phyloP scores from a whole-genome alignment of 2,329 filamentous ascomycete species.

The Xylariomycetidae sp. region DNA sequence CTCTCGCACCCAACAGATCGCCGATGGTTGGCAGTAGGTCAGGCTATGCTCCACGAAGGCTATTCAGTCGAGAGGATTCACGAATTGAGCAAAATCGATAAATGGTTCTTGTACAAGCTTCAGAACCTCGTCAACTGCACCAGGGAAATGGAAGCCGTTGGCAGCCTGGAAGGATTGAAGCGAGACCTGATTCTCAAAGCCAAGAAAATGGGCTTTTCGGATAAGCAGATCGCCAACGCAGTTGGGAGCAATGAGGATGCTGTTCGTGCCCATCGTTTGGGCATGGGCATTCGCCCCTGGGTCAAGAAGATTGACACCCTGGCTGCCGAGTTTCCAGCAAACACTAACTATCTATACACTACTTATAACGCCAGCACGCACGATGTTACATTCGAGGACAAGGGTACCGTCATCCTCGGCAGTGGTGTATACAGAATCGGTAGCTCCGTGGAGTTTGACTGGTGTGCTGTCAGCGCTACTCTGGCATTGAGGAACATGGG shows the following conservation, averaged over 20 bases:
- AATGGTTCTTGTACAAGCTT: conserved; percentile 98
- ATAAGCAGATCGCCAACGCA: conserved; percentile 86
- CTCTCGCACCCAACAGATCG: conserved; percentile 92
- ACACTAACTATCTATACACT: conserved; percentile 95
- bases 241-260: conserved; percentile 85
- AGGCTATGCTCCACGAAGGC: conserved; percentile 95
- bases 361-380: conserved; percentile 95
- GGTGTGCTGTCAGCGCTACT: conserved; percentile 91
- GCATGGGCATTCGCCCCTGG: conserved; percentile 87
- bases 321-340: conserved; percentile 90
- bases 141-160: conserved; percentile 77
- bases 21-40: conserved; percentile 93
- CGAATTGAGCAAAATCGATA: conserved; percentile 96
- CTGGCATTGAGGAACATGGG: conserved; percentile 78
- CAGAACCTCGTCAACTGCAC: conserved; percentile 94
- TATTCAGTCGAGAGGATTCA: conserved; percentile 91
- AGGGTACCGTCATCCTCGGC: conserved; percentile 83
- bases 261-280: conserved; percentile 77
- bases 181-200: conserved; percentile 84
- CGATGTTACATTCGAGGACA: conserved; percentile 90
- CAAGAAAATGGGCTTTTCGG: conserved; percentile 97
- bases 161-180: conserved; percentile 77
- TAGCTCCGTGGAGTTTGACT: conserved; percentile 97
- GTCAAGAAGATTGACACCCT: conserved; percentile 99
- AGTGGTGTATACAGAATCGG: conserved; percentile 97